Conservation (phyloP, 2,329 filamentous ascomycete genomes). For the Sarocladiaceae sp. region DNA sequence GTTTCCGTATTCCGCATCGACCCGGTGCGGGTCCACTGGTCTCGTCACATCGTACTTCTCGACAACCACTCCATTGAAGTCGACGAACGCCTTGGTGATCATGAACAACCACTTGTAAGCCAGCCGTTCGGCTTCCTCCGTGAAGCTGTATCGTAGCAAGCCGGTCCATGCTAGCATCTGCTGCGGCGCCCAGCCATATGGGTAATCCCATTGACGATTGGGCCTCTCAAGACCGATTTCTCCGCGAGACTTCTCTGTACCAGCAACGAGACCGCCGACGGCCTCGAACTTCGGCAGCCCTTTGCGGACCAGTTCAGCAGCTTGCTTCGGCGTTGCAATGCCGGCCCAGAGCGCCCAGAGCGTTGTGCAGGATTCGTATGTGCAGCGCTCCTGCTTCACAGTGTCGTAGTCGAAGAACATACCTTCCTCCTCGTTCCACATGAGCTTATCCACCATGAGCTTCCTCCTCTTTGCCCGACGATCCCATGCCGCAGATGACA, state of each 20-base stretch:
- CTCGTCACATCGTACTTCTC: slow-evolving; percentile 98
- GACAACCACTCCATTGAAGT: slow-evolving; percentile 96
- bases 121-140: slow-evolving; percentile 81
- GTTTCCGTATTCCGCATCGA: slow-evolving; percentile 97
- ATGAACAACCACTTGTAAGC: slow-evolving; percentile 98
- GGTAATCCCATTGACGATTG: slow-evolving; percentile 97
- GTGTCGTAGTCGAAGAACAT: slow-evolving; percentile 99
- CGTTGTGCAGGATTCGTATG: slow-evolving; percentile 87
- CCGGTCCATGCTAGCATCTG: slow-evolving; percentile 98
- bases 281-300: slow-evolving; percentile 86
- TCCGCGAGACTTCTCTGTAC: slow-evolving; percentile 85
- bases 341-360: slow-evolving; percentile 99
- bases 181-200: slow-evolving; percentile 97
- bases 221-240: slow-evolving; percentile 74
- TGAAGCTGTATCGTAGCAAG: slow-evolving; percentile 84
- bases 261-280: slow-evolving; percentile 81
- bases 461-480: slow-evolving; percentile 81
- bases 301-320: slow-evolving; percentile 73
- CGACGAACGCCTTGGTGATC: slow-evolving; percentile 97
- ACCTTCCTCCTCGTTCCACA: slow-evolving; percentile 87
- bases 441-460: slow-evolving; percentile 81
- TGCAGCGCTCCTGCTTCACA: slow-evolving; percentile 70
- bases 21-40: slow-evolving; percentile 83
- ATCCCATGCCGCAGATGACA: slow-evolving; percentile 87
- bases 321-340: slow-evolving; percentile 78